phyloP scores from a whole-genome alignment of 495 filamentous ascomycete genomes.

The Hypoxylon fragiforme region DNA sequence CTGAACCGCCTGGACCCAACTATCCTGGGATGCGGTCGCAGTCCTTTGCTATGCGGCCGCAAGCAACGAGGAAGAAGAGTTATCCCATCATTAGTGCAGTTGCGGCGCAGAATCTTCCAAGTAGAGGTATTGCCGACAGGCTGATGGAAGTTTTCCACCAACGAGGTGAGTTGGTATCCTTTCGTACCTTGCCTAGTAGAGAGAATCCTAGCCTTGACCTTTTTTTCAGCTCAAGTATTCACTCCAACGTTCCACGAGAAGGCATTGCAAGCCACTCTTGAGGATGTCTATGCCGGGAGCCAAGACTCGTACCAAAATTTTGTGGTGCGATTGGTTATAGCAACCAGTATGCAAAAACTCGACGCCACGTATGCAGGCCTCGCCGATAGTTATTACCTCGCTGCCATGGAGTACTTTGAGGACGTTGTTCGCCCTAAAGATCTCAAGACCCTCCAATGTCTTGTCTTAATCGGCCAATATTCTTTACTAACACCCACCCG shows the following conservation, averaged over 20 bases:
- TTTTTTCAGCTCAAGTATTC: conserved; percentile 72
- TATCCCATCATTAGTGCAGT: conserved; percentile 80
- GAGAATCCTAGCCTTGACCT: no score
- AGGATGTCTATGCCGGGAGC: conserved; percentile 76
- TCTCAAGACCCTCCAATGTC: conserved; percentile 84
- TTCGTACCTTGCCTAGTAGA: no score
- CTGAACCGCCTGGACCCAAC: conserved; percentile 15
- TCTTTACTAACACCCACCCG: conserved; percentile 87
- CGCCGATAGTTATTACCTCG: conserved; percentile 89
- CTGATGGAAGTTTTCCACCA: conserved; percentile 79
- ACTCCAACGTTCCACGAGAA: conserved; percentile 84
- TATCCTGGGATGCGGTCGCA: conserved; percentile 32
- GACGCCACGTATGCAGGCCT: conserved; percentile 76
- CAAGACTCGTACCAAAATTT: conserved; percentile 82
- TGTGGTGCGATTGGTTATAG: conserved; percentile 82
- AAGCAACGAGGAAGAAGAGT: conserved; percentile 49
- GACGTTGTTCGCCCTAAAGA: conserved; percentile 77
- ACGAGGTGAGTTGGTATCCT: conserved; percentile 74
- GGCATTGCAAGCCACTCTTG: conserved; percentile 71
- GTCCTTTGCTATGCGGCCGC: conserved; percentile 46
- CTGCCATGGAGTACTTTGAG: conserved; percentile 80
- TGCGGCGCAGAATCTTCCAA: conserved; percentile 70
- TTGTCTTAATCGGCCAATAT: conserved; percentile 85
- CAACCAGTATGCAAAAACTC: conserved; percentile 88
- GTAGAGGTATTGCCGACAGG: conserved; percentile 64